Conservation (phyloP, 2,329 filamentous ascomycete genomes). For the Ambrosiella cleistominuta region DNA sequence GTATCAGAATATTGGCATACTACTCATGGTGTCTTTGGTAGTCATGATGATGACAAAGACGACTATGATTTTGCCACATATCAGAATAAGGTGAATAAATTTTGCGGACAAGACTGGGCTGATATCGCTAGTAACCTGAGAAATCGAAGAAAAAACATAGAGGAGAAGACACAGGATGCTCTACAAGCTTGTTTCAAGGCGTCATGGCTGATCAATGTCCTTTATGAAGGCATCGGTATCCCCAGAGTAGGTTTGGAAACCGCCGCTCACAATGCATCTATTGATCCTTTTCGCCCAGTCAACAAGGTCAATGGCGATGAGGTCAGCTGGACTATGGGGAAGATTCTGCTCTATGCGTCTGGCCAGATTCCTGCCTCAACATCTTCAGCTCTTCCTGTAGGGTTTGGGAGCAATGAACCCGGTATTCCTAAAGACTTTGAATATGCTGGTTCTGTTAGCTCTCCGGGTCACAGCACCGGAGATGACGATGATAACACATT, state of each 20-base stretch:
- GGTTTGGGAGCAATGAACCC: slow-evolving; percentile 70
- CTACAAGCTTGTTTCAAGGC: slow-evolving; percentile 93
- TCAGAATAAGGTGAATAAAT: slow-evolving; percentile 65
- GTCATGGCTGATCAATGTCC: slow-evolving; percentile 89
- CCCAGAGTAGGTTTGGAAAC: slow-evolving; percentile 65
- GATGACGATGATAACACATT: slow-evolving; percentile 38
- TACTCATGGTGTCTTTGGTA: slow-evolving; percentile 71
- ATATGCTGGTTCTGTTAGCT: slow-evolving; percentile 38
- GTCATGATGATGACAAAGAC: slow-evolving; percentile 47
- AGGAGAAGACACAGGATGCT: slow-evolving; percentile 61
- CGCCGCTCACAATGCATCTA: slow-evolving; percentile 49
- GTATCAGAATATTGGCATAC: slow-evolving; percentile 99
- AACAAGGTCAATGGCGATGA: slow-evolving; percentile 84
- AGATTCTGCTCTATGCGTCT: slow-evolving; percentile 87
- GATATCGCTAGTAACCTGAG: slow-evolving; percentile 51
- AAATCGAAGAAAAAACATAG: slow-evolving; percentile 52
- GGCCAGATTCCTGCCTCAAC: slow-evolving; percentile 60
- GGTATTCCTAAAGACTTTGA: slow-evolving; percentile 64
- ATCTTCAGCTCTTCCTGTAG: slow-evolving; percentile 48
- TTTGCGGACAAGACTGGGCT: slow-evolving; percentile 71
- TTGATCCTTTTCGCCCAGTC: slow-evolving; percentile 71
- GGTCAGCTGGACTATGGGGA: slow-evolving; percentile 92
- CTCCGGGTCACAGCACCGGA: neutral
- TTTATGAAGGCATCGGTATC: slow-evolving; percentile 90
- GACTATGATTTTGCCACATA: slow-evolving; percentile 51